Evolutionary conservation across 1,139 yeast genomes (phyloP).

Genomic region (Saccharomyces hybrid): DNA sequence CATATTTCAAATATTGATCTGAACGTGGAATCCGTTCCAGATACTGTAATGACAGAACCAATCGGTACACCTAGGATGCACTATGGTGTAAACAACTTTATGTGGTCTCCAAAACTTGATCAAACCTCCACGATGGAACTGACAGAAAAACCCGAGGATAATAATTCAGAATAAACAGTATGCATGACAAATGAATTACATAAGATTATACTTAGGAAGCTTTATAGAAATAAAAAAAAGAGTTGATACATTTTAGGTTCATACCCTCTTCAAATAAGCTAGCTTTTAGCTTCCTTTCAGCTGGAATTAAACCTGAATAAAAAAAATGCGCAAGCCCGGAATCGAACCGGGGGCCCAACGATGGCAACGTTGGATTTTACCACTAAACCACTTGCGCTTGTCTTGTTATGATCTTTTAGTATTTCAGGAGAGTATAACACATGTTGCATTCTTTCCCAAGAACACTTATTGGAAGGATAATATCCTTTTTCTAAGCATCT

Average conservation of each 20-base stretch:
- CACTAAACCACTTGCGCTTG: too few species aligned
- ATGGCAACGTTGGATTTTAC: too few species aligned
- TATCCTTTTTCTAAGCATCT: too few species aligned
- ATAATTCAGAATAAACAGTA: not conserved
- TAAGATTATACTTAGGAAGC: not conserved
- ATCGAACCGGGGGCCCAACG: slow-evolving; percentile 26
- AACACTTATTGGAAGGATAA: too few species aligned
- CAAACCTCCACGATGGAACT: not conserved
- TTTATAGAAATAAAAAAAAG: not conserved
- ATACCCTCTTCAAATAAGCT: too few species aligned
- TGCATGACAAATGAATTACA: not conserved
- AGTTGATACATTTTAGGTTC: too few species aligned
- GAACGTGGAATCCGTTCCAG: not conserved
- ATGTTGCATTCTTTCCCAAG: too few species aligned
- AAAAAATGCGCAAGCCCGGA: slow-evolving; percentile 24
- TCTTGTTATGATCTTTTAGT: too few species aligned
- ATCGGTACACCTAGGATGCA: slow-evolving; percentile 22
- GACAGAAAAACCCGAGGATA: not conserved
- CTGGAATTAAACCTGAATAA: not conserved
- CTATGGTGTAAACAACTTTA: slow-evolving; percentile 24
- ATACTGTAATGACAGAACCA: not conserved
- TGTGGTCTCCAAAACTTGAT: slow-evolving; percentile 24
- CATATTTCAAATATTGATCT: not conserved
- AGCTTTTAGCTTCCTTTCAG: too few species aligned
- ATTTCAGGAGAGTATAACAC: too few species aligned